phyloP scores from a whole-genome alignment of 176 grass and related monocot species.

The Paspalum vaginatum region DNA sequence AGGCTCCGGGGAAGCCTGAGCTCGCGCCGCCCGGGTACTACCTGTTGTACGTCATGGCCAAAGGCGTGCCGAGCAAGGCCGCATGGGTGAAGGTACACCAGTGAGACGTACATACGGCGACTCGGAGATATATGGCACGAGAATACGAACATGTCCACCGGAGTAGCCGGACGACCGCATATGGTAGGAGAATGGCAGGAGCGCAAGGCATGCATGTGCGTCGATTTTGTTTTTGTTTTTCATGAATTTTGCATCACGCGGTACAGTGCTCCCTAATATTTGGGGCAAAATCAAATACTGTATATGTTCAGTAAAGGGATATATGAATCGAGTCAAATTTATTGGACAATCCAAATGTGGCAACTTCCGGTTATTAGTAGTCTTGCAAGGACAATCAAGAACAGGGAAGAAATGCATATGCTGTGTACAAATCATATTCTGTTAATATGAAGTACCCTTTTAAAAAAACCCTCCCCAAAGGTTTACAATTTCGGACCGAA shows the following conservation, averaged over 20 bases:
- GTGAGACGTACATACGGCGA: background rate
- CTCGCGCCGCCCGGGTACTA: conserved; percentile 79
- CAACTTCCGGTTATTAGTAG: background rate
- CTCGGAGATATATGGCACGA: background rate
- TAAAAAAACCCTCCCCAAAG: too few relatives aligned
- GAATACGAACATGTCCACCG: background rate
- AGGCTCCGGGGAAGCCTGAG: conserved; percentile 50
- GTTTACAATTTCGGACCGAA: too few relatives aligned
- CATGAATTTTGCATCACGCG: conserved; percentile 13
- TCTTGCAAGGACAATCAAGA: background rate
- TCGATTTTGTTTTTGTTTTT: conserved; percentile 1
- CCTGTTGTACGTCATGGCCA: conserved; percentile 56
- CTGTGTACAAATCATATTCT: background rate
- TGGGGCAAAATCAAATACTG: background rate
- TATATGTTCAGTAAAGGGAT: conserved; percentile 10
- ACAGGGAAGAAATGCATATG: background rate
- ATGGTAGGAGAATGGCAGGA: background rate
- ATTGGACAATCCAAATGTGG: background rate
- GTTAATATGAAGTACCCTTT: too few relatives aligned
- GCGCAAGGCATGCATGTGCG: background rate
- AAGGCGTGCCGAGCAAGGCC: conserved; percentile 72
- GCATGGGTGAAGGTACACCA: conserved; percentile 68
- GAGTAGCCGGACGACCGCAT: background rate
- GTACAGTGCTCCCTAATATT: background rate
- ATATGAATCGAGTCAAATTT: conserved; percentile 3